phyloP scores from a whole-genome alignment of 2,329 filamentous ascomycete species.

The Onygenales sp. region DNA sequence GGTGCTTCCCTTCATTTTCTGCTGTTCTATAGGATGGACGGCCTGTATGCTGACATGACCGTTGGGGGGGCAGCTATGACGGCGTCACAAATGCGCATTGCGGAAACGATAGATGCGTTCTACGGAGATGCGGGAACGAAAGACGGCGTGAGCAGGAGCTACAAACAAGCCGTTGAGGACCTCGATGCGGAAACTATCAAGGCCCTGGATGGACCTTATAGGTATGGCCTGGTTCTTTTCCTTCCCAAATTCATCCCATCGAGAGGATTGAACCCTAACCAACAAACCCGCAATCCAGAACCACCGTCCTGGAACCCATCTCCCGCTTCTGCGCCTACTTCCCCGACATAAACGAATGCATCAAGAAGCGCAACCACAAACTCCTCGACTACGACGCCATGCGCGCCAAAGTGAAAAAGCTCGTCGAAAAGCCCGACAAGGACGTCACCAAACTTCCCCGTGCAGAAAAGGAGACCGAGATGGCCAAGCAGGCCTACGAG shows the following conservation, averaged over 20 bases:
- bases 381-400: constrained; percentile 96
- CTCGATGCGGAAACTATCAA: constrained; percentile 98
- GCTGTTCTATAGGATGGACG: no score
- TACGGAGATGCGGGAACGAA: constrained; percentile 92
- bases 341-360: constrained; percentile 97
- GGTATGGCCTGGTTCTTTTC: constrained; percentile 37
- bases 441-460: constrained; percentile 93
- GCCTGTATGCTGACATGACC: background rate
- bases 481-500: constrained; percentile 88
- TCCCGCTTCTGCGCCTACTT: constrained; percentile 96
- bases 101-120: constrained; percentile 98
- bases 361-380: constrained; percentile 95
- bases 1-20: constrained; percentile 10
- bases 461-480: constrained; percentile 91
- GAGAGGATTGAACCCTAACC: constrained; percentile 2
- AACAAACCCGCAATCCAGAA: constrained; percentile 38
- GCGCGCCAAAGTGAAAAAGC: constrained; percentile 90
- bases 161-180: constrained; percentile 97
- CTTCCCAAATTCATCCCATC: background rate
- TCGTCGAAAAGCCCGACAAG: constrained; percentile 98
- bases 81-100: constrained; percentile 97
- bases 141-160: constrained; percentile 90
- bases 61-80: constrained; percentile 70
- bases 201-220: constrained; percentile 89
- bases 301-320: constrained; percentile 92